Evolutionary conservation across 805 yeast genomes (phyloP).

Genomic region (Cyberlindnera bimundalis): DNA sequence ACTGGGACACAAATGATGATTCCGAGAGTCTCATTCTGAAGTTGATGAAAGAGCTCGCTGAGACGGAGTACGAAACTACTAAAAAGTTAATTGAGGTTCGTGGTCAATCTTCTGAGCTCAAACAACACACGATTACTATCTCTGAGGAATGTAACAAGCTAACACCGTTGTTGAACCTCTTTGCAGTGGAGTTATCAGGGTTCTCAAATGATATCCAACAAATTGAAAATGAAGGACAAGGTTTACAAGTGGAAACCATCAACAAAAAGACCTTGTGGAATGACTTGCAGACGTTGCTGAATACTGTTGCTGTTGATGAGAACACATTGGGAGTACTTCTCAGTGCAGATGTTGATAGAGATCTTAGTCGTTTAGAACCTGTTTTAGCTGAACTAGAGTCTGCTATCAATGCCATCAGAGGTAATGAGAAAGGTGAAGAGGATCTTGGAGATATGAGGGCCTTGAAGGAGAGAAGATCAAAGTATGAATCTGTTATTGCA

Average conservation of each 20-base stretch:
- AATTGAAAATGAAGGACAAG: conserved; percentile 73
- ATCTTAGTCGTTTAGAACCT: conserved; percentile 48
- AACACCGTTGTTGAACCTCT: conserved; percentile 50
- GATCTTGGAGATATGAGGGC: conserved; percentile 66
- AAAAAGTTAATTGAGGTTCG: conserved; percentile 51
- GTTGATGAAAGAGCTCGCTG: conserved; percentile 55
- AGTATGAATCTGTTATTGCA: conserved; percentile 53
- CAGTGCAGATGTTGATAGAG: conserved; percentile 45
- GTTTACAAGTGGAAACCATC: conserved; percentile 77
- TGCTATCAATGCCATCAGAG: conserved; percentile 63
- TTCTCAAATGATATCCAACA: conserved; percentile 65
- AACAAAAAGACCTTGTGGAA: conserved; percentile 74
- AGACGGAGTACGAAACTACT: conserved; percentile 60
- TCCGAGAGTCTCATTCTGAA: conserved; percentile 54
- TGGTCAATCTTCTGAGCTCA: conserved; percentile 39
- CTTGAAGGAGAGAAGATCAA: conserved; percentile 57
- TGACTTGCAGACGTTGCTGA: conserved; percentile 64
- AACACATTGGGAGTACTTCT: conserved; percentile 47
- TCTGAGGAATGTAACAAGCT: conserved; percentile 52
- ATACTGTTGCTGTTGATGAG: conserved; percentile 65
- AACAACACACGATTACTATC: conserved; percentile 41
- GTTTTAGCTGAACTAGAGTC: conserved; percentile 53
- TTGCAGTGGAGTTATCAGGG: conserved; percentile 58
- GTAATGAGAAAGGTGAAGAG: conserved; percentile 38
- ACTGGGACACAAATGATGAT: conserved; percentile 71